These are phyloP conservation scores for Aureobasidium uvarum DNA, from an alignment of 2,329 filamentous ascomycete species.

Conservation along the genomic window DNA sequence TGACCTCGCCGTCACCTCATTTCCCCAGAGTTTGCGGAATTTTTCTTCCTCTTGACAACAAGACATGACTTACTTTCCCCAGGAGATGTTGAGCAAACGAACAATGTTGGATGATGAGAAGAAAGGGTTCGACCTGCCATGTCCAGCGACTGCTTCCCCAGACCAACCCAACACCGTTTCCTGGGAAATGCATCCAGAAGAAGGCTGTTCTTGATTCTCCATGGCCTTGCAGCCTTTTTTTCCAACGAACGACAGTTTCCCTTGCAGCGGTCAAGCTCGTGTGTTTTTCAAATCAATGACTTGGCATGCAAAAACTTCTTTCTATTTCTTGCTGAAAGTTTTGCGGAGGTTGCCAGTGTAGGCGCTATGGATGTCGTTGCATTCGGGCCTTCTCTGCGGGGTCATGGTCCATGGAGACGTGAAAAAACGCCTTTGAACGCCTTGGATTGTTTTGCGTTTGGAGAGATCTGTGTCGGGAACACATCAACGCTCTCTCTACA, in stretches of 20 bases:
- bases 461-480: no score
- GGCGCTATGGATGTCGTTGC: no score
- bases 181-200: neutral
- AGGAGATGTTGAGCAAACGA: no score
- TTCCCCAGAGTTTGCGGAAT: constrained; percentile 1
- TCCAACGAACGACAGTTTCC: neutral
- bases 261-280: neutral
- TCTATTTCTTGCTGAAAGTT: no score
- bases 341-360: no score
- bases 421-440: no score
- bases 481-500: no score
- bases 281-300: neutral
- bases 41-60: neutral
- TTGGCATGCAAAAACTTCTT: no score
- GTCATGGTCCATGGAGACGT: no score
- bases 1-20: neutral
- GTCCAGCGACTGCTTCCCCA: neutral
- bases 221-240: neutral
- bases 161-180: neutral
- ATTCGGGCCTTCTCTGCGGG: no score
- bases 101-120: neutral
- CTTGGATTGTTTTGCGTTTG: no score
- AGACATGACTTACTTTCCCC: no score
- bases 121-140: neutral
- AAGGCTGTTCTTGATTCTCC: neutral